Evolutionary conservation across 495 filamentous ascomycete genomes (phyloP).

Genomic region (Neurospora sp.): DNA sequence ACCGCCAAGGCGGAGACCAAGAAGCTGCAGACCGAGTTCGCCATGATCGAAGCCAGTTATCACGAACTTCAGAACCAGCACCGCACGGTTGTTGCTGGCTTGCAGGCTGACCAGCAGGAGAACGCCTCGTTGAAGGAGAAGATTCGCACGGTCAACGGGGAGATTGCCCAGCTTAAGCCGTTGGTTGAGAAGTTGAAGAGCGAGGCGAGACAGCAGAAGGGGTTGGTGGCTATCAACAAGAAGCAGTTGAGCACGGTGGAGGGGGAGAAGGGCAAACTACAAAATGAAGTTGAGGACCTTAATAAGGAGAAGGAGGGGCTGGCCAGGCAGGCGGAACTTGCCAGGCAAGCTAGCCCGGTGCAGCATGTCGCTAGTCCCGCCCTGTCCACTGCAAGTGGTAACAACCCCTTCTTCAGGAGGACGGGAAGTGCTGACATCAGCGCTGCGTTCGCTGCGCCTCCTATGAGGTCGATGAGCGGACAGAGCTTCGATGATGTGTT

Average conservation of each 20-base stretch:
- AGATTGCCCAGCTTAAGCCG: conserved; percentile 72
- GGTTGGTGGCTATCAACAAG: conserved; percentile 92
- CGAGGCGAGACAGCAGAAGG: conserved; percentile 88
- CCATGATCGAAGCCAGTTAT: conserved; percentile 67
- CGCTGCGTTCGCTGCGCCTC: conserved; percentile 34
- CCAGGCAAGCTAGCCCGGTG: conserved; percentile 21
- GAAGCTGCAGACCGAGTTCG: conserved; percentile 71
- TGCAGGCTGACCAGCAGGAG: conserved; percentile 82
- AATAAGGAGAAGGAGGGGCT: conserved; percentile 51
- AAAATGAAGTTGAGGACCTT: conserved; percentile 61
- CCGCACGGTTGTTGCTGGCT: conserved; percentile 56
- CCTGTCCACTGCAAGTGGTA: conserved; percentile 62
- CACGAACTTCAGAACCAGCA: conserved; percentile 83
- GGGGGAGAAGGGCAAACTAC: conserved; percentile 73
- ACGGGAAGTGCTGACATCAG: conserved; percentile 58
- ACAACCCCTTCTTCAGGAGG: conserved; percentile 84
- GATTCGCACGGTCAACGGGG: conserved; percentile 69
- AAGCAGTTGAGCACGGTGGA: conserved; percentile 90
- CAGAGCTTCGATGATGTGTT: conserved; percentile 85
- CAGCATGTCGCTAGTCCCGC: conserved; percentile 51
- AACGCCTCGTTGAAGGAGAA: conserved; percentile 78
- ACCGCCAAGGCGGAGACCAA: conserved; percentile 66
- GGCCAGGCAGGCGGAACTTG: conserved; percentile 32
- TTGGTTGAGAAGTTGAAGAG: conserved; percentile 82
- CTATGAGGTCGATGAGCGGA: conserved; percentile 41